Evolutionary conservation across 2,329 filamentous ascomycete species (phyloP).

Genomic region (Colletotrichum graminicola): DNA sequence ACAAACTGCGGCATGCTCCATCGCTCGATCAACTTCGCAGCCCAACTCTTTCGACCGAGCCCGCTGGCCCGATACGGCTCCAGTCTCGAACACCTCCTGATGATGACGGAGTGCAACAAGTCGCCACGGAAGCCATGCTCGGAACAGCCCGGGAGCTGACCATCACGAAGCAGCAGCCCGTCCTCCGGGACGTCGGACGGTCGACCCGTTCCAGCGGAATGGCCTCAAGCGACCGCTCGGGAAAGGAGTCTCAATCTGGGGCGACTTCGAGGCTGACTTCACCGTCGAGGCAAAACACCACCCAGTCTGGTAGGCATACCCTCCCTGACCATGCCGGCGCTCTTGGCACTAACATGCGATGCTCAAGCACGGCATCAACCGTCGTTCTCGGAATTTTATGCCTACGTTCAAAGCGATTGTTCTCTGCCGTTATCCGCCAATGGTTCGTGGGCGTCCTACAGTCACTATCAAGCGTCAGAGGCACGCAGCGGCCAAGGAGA

Average conservation of each 20-base stretch:
- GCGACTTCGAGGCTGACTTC: conserved; percentile 13
- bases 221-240: conserved; percentile 25
- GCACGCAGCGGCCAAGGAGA: not conserved
- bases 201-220: conserved; percentile 27
- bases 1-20: conserved; percentile 35
- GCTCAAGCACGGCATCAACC: conserved; percentile 22
- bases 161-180: conserved; percentile 34
- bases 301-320: conserved; percentile 16
- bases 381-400: conserved; percentile 34
- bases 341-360: conserved; percentile 9
- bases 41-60: conserved; percentile 16
- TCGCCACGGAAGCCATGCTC: conserved; percentile 24
- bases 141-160: conserved; percentile 32
- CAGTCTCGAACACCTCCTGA: not conserved
- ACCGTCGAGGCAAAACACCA: not conserved
- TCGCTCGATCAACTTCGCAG: conserved; percentile 36
- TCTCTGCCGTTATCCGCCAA: not conserved
- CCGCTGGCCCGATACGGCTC: conserved; percentile 9
- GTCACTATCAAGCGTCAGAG: conserved; percentile 1
- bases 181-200: conserved; percentile 32
- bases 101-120: conserved; percentile 20
- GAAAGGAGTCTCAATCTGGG: conserved; percentile 9
- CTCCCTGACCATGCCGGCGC: no score
- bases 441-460: conserved; percentile 17
- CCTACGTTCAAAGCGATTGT: conserved; percentile 23